Evolutionary conservation across 2,329 filamentous ascomycete species (phyloP), one percentile per base, ranked within the genome.

Genomic region (Ustulina deusta): DNA sequence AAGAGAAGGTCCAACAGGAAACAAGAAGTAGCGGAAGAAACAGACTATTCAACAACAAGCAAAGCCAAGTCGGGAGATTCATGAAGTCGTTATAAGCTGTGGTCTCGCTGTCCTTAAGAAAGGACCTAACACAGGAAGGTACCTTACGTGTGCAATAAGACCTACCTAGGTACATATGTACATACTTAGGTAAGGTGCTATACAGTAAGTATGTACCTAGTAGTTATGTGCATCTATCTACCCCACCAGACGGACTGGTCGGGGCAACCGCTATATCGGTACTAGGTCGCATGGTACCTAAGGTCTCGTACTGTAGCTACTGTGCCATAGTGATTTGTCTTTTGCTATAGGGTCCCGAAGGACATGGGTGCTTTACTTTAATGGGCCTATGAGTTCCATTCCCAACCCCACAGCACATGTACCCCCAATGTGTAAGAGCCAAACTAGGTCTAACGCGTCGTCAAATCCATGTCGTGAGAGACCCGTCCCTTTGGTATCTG

Each of bases 401-500:
- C n/a, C n/a, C n/a, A n/a, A n/a, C n/a, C n/a, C n/a, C n/a, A n/a
- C n/a, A n/a, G n/a, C n/a, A n/a, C n/a, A n/a, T n/a, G n/a, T n/a
- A n/a, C n/a, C n/a, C n/a, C n/a, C n/a, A n/a, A n/a, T n/a, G n/a
- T n/a, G n/a, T n/a, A 32, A 29, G 17, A 20, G 36, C 61, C 32
- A 36, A n/a, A 13, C n/a, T 44, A 22, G 20, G 40, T 38, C 52
- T 65, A 69, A 58, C 54, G 48, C 40, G 4, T 51, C 57, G 36
- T 44, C 44, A 42, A 40, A 68, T 69, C 67, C 66, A 71, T 68
- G 66, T 69, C 70, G 68, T 65, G n/a, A 32, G 27, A 6, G 38
- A 22, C 29, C 51, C 42, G 44, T 44, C 56, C 34, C 42, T 38
- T 62, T 56, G 62, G 61, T 27, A 55, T 70, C 70, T 74, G 74